Percentiles rank a stretch among this genome's conserved stretches.
These are phyloP conservation scores for Metschnikowia lachancei DNA, from an alignment of 805 yeast genomes.

Conservation along the genomic window DNA sequence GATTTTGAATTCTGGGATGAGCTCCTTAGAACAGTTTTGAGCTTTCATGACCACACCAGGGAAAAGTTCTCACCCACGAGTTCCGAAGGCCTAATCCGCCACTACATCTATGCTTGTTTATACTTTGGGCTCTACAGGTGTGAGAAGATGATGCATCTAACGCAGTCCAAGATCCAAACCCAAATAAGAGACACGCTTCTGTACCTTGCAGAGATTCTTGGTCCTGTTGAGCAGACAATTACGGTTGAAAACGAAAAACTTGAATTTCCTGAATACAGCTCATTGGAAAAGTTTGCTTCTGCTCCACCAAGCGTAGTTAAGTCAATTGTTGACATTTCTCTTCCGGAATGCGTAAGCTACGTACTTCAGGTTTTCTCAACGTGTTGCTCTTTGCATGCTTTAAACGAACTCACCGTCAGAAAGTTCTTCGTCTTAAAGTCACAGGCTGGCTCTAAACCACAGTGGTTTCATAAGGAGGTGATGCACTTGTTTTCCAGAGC, in stretches of 20 bases:
- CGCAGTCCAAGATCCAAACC: conserved; percentile 30
- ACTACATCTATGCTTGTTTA: conserved; percentile 10
- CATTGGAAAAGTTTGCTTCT: conserved; percentile 21
- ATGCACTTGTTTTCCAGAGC: conserved; percentile 25
- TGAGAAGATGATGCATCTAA: conserved; percentile 24
- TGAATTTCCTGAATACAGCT: conserved; percentile 1
- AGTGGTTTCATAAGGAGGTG: conserved; percentile 27
- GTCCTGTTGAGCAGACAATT: background rate
- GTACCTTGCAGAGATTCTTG: conserved; percentile 8
- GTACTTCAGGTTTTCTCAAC: conserved; percentile 20
- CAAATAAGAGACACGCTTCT: conserved; percentile 25
- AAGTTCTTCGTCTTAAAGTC: conserved; percentile 29
- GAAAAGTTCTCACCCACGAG: background rate
- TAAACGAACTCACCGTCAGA: conserved; percentile 33
- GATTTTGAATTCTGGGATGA: conserved; percentile 18
- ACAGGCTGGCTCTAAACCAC: conserved; percentile 3
- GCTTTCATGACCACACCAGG: conserved; percentile 4
- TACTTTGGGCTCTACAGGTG: conserved; percentile 15
- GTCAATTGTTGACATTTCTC: background rate
- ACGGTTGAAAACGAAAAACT: background rate
- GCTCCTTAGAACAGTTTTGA: conserved; percentile 7
- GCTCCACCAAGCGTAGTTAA: conserved; percentile 5
- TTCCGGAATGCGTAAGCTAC: conserved; percentile 2
- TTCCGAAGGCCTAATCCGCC: conserved; percentile 4
- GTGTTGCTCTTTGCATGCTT: conserved; percentile 35